These are phyloP conservation scores for Mimosa pudica DNA, from an alignment of 306 rosid genomes.

Conservation along the genomic window DNA sequence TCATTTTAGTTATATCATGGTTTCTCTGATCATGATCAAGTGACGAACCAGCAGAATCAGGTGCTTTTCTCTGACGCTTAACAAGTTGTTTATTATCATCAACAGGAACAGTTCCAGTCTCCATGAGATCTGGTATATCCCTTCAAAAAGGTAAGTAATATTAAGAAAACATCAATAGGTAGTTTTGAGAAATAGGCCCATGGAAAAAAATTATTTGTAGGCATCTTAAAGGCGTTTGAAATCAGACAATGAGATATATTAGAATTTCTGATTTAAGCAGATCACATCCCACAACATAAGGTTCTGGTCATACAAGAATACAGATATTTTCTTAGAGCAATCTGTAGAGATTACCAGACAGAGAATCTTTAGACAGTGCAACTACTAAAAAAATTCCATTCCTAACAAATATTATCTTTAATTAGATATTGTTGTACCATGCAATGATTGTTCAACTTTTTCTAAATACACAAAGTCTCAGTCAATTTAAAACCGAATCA, in stretches of 20 bases:
- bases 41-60: slow-evolving; percentile 43
- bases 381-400: not conserved
- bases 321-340: not conserved
- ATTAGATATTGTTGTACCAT: not conserved
- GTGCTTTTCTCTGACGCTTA: slow-evolving; percentile 55
- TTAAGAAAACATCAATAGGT: slow-evolving; percentile 23
- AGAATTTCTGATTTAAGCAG: not conserved
- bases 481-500: not conserved
- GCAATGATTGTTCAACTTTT: not conserved
- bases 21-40: slow-evolving; percentile 71
- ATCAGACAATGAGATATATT: not conserved
- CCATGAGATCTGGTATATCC: slow-evolving; percentile 42
- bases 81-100: slow-evolving; percentile 46
- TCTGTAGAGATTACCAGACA: not conserved
- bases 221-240: not conserved
- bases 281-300: not conserved
- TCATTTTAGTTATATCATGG: slow-evolving; percentile 76
- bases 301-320: not conserved
- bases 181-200: not conserved
- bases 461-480: not conserved
- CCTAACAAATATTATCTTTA: not conserved
- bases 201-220: not conserved
- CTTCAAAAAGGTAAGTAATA: slow-evolving; percentile 33
- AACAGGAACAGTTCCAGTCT: slow-evolving; percentile 44
- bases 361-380: not conserved